Evolutionary conservation across 129 eudicot species (phyloP).

Genomic region (Pittosporum tobira): DNA sequence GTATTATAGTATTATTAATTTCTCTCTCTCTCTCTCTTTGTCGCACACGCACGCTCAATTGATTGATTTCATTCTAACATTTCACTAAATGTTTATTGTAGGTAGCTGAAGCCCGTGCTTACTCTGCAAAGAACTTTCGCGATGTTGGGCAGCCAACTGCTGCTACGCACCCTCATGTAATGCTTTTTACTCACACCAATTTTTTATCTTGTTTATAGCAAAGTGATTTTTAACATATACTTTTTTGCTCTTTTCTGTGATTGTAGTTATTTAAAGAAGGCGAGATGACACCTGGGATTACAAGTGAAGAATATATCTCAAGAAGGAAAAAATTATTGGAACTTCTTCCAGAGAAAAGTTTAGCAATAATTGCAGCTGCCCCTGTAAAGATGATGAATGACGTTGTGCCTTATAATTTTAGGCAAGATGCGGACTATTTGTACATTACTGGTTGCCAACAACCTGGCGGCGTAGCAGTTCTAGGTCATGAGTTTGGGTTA

Average conservation of each 20-base stretch:
- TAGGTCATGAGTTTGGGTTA: conserved; percentile 80
- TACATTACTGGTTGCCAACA: conserved; percentile 92
- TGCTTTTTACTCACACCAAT: neutral
- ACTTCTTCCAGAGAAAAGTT: conserved; percentile 75
- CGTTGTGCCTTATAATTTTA: conserved; percentile 84
- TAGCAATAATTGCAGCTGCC: conserved; percentile 81
- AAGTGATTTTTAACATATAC: neutral
- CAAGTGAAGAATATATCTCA: conserved; percentile 56
- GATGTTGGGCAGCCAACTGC: conserved; percentile 91
- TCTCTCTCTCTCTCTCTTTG: neutral
- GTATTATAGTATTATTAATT: no score
- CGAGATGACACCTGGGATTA: conserved; percentile 82
- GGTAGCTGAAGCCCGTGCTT: conserved; percentile 25
- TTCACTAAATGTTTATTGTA: conserved; percentile 1
- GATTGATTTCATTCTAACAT: neutral
- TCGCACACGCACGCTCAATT: neutral
- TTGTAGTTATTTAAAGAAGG: conserved; percentile 78
- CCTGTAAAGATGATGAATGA: conserved; percentile 97
- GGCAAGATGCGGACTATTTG: conserved; percentile 88
- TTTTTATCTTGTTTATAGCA: neutral
- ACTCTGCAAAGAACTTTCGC: conserved; percentile 27
- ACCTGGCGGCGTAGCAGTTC: conserved; percentile 91
- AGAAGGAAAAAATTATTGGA: conserved; percentile 72
- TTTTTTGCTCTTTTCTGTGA: conserved; percentile 1
- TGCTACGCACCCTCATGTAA: conserved; percentile 71